These are phyloP conservation scores for Gaertneriomyces sp. DNA, from an alignment of 192 early-diverging fungal genomes.

Conservation along the genomic window DNA sequence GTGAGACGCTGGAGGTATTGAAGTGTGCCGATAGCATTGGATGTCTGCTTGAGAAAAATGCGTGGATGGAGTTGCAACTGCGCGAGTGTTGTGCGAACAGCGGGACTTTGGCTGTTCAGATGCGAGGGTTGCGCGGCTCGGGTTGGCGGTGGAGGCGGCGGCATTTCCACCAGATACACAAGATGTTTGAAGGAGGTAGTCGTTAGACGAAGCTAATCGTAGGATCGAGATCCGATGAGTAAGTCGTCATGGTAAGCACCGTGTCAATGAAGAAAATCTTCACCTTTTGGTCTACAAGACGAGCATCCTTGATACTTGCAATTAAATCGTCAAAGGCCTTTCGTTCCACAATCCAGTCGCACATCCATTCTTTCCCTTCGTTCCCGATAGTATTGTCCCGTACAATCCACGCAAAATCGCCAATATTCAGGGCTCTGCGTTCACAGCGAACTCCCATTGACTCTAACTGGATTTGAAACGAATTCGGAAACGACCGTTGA, in stretches of 20 bases:
- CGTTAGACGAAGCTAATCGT: conserved; percentile 62
- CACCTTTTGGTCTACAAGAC: conserved; percentile 92
- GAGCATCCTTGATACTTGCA: conserved; percentile 85
- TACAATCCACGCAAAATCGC: no score
- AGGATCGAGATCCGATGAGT: neutral
- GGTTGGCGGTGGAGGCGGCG: conserved; percentile 21
- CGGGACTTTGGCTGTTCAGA: no score
- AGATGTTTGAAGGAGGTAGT: conserved; percentile 67
- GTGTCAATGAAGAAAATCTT: neutral
- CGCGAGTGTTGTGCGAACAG: conserved; percentile 62
- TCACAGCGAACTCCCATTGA: no score
- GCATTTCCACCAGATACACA: conserved; percentile 86
- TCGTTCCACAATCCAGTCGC: conserved; percentile 85
- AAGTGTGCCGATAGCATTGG: conserved; percentile 74
- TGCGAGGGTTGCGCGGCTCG: no score
- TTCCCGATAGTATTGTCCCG: neutral
- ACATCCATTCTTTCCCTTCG: conserved; percentile 61
- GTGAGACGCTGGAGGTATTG: conserved; percentile 70
- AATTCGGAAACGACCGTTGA: no score
- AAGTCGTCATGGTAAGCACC: neutral
- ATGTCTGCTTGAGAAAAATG: conserved; percentile 79
- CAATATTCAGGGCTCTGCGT: no score
- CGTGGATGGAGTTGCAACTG: conserved; percentile 73
- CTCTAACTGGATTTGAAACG: no score
- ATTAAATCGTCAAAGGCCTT: conserved; percentile 94